Evolutionary conservation across 2,329 filamentous ascomycete species (phyloP).

Genomic region (Alternaria postmessia): DNA sequence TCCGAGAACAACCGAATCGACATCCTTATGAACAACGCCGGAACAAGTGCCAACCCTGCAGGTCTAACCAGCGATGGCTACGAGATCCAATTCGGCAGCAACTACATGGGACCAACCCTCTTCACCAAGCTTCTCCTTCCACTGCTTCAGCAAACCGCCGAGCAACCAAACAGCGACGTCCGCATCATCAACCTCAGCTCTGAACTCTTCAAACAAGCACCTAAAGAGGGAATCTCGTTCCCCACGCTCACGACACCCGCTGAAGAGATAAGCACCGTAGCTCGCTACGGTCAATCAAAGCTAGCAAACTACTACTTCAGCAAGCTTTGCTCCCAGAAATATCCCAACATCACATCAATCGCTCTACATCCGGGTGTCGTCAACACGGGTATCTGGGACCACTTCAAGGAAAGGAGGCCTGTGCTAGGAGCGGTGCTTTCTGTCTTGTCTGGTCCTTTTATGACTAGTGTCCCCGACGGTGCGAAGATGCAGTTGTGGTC

Average conservation of each 20-base stretch:
- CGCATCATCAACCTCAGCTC: constrained; percentile 51
- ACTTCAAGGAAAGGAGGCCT: background rate
- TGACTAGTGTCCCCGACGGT: constrained; percentile 25
- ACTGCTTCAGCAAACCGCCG: constrained; percentile 38
- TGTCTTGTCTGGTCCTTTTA: background rate
- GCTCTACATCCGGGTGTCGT: constrained; percentile 57
- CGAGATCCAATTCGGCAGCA: constrained; percentile 58
- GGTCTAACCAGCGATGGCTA: constrained; percentile 53
- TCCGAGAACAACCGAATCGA: constrained; percentile 44
- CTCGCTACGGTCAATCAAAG: constrained; percentile 55
- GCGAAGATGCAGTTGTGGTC: constrained; percentile 50
- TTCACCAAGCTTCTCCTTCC: constrained; percentile 54
- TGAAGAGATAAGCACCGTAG: background rate
- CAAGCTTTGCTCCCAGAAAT: constrained; percentile 47
- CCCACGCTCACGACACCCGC: constrained; percentile 34
- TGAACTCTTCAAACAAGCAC: constrained; percentile 29
- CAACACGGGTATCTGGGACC: constrained; percentile 37
- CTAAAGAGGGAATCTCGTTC: constrained; percentile 45
- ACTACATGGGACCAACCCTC: constrained; percentile 57
- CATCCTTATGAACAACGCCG: constrained; percentile 55
- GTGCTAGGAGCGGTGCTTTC: constrained; percentile 1
- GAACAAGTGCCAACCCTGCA: constrained; percentile 39
- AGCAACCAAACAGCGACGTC: constrained; percentile 44
- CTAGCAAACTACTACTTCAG: constrained; percentile 58
- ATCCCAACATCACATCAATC: constrained; percentile 52